Evolutionary conservation across 768 basidiomycete genomes (phyloP), one percentile per base, ranked within the genome.

Genomic region (Serpula lacrymans): DNA sequence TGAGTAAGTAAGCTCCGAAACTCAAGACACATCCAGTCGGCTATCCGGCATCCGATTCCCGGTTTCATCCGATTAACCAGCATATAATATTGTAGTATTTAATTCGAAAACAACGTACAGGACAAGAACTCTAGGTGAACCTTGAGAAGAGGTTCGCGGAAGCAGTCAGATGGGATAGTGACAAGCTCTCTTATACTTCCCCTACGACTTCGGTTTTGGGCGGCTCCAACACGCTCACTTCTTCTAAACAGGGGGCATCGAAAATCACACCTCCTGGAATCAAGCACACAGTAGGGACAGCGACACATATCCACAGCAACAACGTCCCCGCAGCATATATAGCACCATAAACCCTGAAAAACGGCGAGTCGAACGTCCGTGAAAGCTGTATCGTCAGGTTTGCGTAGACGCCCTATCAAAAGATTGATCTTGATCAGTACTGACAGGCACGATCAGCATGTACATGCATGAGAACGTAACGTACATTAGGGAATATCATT

Each of bases 401-500:
- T 2, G 82, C 80, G 47, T 82, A 84, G 0, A 84, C 83, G n/a
- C 77, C 76, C 75, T 78, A 36, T 17, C 13, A 45, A 45, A 33
- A 40, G 29, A 37, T 24, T 14, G 31, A 3, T 20, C 25, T 17
- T 23, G n/a, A 45, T 29, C n/a, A 35, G 7, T n/a, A n/a, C n/a
- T n/a, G n/a, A n/a, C n/a, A n/a, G n/a, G n/a, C n/a, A n/a, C 18
- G 14, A 29, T 9, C 18, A 29, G 27, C 34, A 18, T 28, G 16
- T 37, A 23, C n/a, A n/a, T n/a, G n/a, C n/a, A n/a, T n/a, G 5
- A 36, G 22, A 14, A 12, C 37, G 26, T 32, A 24, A 59, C 76
- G 27, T 47, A 78, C 84, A 47, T 83, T 84, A 4, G 84, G 84
- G 53, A 86, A 86, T 46, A 85, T 77, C 28, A 82, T 57, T 6